phyloP scores from a whole-genome alignment of 331 rosid species.

The Phaseolus coccineus region DNA sequence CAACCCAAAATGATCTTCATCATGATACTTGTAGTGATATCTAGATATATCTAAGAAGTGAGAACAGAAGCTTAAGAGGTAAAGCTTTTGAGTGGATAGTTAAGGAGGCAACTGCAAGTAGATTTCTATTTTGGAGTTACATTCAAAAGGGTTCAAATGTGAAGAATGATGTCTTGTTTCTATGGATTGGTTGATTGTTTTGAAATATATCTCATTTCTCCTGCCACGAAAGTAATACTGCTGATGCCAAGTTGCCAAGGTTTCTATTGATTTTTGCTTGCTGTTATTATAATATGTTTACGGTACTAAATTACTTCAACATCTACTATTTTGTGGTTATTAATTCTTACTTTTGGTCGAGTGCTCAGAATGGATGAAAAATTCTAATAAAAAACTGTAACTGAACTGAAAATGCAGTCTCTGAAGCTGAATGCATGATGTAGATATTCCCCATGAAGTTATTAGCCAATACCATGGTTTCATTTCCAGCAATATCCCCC shows the following conservation, averaged over 20 bases:
- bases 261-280: constrained; percentile 10
- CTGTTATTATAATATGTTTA: background rate
- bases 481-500: background rate
- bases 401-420: constrained; percentile 13
- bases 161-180: background rate
- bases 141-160: background rate
- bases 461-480: background rate
- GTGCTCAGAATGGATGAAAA: background rate
- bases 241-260: background rate
- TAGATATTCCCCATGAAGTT: constrained; percentile 19
- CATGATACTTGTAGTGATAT: too few relatives aligned
- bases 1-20: too few relatives aligned
- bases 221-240: background rate
- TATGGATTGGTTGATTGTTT: background rate
- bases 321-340: background rate
- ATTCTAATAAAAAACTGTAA: background rate
- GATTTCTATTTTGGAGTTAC: constrained; percentile 7
- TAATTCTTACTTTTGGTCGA: constrained; percentile 24
- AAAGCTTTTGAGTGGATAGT: background rate
- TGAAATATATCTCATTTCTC: constrained; percentile 17
- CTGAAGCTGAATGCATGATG: constrained; percentile 20
- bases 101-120: constrained; percentile 4
- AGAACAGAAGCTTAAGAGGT: constrained; percentile 14
- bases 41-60: background rate
- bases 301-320: constrained; percentile 1